Evolutionary conservation across 1,139 yeast species (phyloP), one percentile per base, ranked within the genome.

Genomic region (Hyphopichia burtonii): DNA sequence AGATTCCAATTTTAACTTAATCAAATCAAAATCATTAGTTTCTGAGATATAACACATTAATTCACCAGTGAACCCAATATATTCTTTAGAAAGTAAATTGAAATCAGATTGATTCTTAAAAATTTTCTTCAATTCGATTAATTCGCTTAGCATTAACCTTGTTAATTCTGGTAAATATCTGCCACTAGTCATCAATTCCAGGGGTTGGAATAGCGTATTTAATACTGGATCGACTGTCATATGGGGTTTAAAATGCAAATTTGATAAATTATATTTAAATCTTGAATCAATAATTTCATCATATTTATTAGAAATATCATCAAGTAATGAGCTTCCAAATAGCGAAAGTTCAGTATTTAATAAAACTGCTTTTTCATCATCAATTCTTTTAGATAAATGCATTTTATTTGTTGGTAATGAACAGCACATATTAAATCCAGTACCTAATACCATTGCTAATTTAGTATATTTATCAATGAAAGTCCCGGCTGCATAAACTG

Each of bases 111-210:
- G 51, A 33, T 49, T 41, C 23, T 38, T 39, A 42, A 75, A 73
- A 10, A 76, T 43, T 45, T 67, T 71, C 5, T 56, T 50, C 5
- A 48, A 47, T 2, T 58, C 56, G 31, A 66, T 53, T 48, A 71
- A 52, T 37, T 69, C 74, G 25, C 64, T 52, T 34, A 77, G 42
- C 2, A 68, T 68, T 42, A 74, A 58, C 38, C 84, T 61, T 5
- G 74, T 59, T 43, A 78, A 56, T 52, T 80, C 85, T 10, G 81
- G 78, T 41, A 80, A 63, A 55, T 80, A 80, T 49, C 84, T 62
- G 1, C 84, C 85, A 38, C 80, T 66, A 31, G 80, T 70, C 66
- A 78, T 62, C 44, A 75, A 61, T 53, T 80, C 85, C 36, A 71
- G 59, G 1, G 85, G 85, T 54, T 80, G 84, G 52, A 76, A 74